Evolutionary conservation across 768 basidiomycete genomes (phyloP).

Genomic region (Russula olivacea): DNA sequence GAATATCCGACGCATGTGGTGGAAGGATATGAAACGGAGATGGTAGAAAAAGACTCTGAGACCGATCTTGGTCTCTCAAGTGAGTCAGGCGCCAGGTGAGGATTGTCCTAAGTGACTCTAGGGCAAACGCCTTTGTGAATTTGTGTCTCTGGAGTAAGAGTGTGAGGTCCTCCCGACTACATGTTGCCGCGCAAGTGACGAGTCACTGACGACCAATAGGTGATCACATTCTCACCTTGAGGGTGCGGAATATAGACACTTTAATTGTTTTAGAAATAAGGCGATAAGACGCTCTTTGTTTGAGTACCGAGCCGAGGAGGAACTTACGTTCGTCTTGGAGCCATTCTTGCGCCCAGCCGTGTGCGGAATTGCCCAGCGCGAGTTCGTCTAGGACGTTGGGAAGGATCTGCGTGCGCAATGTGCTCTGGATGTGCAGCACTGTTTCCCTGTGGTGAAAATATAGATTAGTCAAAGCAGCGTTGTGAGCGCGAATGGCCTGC

Average conservation of each 20-base stretch:
- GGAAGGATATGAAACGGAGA: slow-evolving; percentile 41
- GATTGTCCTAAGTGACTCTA: slow-evolving; percentile 51
- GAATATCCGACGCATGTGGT: slow-evolving; percentile 46
- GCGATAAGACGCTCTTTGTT: neutral
- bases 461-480: slow-evolving; percentile 42
- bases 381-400: slow-evolving; percentile 58
- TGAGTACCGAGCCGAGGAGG: neutral
- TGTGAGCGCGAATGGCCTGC: slow-evolving; percentile 29
- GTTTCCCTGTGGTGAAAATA: slow-evolving; percentile 46
- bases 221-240: slow-evolving; percentile 39
- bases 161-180: slow-evolving; percentile 14
- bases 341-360: slow-evolving; percentile 55
- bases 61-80: slow-evolving; percentile 15
- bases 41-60: slow-evolving; percentile 16
- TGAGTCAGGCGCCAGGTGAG: slow-evolving; percentile 49
- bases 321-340: slow-evolving; percentile 58
- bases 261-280: no score
- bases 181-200: neutral
- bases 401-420: slow-evolving; percentile 50
- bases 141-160: slow-evolving; percentile 49
- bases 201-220: neutral
- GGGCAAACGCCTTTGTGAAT: slow-evolving; percentile 55
- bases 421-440: slow-evolving; percentile 44
- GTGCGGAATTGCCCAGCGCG: slow-evolving; percentile 41
- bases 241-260: slow-evolving; percentile 37